Base-by-base conservation (phyloP, 169 alveolate genomes). In the Babesia ovis region DNA sequence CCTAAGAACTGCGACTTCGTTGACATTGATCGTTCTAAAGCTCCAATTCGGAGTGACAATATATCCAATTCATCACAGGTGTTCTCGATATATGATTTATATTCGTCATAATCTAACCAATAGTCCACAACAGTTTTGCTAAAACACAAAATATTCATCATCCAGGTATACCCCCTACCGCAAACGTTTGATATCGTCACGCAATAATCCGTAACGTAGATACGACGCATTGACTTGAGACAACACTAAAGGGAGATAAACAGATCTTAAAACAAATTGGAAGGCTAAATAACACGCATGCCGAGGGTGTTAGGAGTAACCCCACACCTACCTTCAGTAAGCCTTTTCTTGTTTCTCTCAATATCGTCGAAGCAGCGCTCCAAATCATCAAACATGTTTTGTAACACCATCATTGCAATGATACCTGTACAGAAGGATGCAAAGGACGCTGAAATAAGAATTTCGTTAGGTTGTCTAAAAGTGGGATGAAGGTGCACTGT, bases 361-460 rank as follows among this genome's bases (percentile, higher is more conserved):
- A 64, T 64, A 11, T 64, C 61, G 29, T 64, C 74, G 23, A 64
- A 35, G 74, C 74, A 64, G 20, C 61, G 74, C 14, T 64, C 74
- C 39, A 64, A 16, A n/a, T 64, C 74, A n/a, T 50, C 61, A n/a
- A 64, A 64, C 35, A 64, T 29, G 23, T 50, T 50, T 14, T 64
- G 48, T 32, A 64, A 42, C 46, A 48, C 4, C 61, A 18, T 42
- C 32, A 32, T 55, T n/a, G n/a, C n/a, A n/a, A n/a, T n/a, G n/a
- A n/a, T n/a, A n/a, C n/a, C n/a, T n/a, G n/a, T n/a, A n/a, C n/a
- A n/a, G n/a, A n/a, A n/a, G n/a, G n/a, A n/a, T n/a, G n/a, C n/a
- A n/a, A n/a, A n/a, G n/a, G n/a, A n/a, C n/a, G n/a, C n/a, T n/a
- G n/a, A n/a, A n/a, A n/a, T n/a, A n/a, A n/a, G n/a, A n/a, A n/a